phyloP scores from a whole-genome alignment of 805 yeast species.

The Saturnispora galanensis region DNA sequence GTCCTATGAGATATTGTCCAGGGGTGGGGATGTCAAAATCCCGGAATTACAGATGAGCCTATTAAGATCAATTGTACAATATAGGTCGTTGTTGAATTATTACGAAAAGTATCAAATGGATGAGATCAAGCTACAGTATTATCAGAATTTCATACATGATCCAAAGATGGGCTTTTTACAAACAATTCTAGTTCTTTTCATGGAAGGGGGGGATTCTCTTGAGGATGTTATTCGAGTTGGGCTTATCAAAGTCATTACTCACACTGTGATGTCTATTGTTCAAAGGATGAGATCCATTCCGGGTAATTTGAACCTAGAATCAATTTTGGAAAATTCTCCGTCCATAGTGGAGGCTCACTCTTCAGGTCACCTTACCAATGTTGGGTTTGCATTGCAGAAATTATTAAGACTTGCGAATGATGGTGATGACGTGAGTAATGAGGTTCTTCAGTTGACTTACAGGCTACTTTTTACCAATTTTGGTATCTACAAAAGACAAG shows the following conservation, averaged over 20 bases:
- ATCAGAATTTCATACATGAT: conserved; percentile 22
- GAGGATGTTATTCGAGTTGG: conserved; percentile 24
- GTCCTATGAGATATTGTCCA: conserved; percentile 49
- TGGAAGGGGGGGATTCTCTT: conserved; percentile 38
- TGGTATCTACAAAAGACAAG: conserved; percentile 25
- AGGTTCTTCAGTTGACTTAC: conserved; percentile 28
- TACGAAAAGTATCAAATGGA: conserved; percentile 8
- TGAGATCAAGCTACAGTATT: conserved; percentile 11
- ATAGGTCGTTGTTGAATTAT: conserved; percentile 24
- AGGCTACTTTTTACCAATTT: conserved; percentile 27
- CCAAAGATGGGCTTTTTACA: conserved; percentile 28
- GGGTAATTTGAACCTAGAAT: conserved; percentile 16
- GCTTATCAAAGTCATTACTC: conserved; percentile 17
- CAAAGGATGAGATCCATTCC: conserved; percentile 12
- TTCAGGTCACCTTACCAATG: background rate
- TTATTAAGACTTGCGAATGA: background rate
- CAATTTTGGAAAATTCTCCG: conserved; percentile 11
- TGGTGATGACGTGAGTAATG: background rate
- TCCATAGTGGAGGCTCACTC: conserved; percentile 4
- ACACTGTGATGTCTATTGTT: conserved; percentile 16
- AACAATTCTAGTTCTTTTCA: conserved; percentile 31
- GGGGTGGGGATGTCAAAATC: conserved; percentile 21
- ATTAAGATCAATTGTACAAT: conserved; percentile 35
- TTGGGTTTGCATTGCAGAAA: conserved; percentile 4
- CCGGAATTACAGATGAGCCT: conserved; percentile 22